Conservation (phyloP, 2,329 filamentous ascomycete genomes). For the Colletotrichum tofieldiae region DNA sequence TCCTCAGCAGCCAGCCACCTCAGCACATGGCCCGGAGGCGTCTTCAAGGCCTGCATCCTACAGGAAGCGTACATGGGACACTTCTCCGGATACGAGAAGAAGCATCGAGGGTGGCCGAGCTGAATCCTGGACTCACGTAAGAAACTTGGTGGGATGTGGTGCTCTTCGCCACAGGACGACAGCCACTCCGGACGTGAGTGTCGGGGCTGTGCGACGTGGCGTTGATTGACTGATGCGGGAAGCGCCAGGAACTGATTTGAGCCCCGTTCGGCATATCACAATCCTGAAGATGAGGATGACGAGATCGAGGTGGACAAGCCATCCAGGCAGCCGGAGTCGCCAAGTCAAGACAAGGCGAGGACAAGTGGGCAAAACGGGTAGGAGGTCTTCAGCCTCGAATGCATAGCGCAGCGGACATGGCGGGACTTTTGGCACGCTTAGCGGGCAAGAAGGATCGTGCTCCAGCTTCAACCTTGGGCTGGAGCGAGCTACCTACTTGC, state of each 20-base stretch:
- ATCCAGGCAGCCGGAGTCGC: neutral
- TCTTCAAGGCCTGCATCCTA: constrained; percentile 15
- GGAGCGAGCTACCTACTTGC: neutral
- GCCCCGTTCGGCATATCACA: neutral
- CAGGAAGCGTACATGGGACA: neutral
- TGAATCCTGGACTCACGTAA: constrained; percentile 35
- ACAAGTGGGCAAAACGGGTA: neutral
- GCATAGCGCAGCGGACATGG: neutral
- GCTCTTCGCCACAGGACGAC: neutral
- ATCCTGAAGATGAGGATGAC: neutral
- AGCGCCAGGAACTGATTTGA: constrained; percentile 11
- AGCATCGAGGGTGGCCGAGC: constrained; percentile 4
- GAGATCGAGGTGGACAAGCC: neutral
- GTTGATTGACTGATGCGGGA: constrained; percentile 13
- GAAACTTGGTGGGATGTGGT: constrained; percentile 23
- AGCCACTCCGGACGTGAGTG: constrained; percentile 16
- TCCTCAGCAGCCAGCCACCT: constrained; percentile 31
- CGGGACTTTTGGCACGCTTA: neutral
- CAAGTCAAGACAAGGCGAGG: constrained; percentile 6
- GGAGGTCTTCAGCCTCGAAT: constrained; percentile 11
- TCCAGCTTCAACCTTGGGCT: neutral
- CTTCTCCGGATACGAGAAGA: constrained; percentile 34
- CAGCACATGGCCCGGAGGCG: constrained; percentile 24
- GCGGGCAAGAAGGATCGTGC: constrained; percentile 1
- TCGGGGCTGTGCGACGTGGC: constrained; percentile 37